Evolutionary conservation across 169 alveolate species (phyloP), one percentile per base, ranked within the genome.

Genomic region (Ichthyophthirius multifiliis): DNA sequence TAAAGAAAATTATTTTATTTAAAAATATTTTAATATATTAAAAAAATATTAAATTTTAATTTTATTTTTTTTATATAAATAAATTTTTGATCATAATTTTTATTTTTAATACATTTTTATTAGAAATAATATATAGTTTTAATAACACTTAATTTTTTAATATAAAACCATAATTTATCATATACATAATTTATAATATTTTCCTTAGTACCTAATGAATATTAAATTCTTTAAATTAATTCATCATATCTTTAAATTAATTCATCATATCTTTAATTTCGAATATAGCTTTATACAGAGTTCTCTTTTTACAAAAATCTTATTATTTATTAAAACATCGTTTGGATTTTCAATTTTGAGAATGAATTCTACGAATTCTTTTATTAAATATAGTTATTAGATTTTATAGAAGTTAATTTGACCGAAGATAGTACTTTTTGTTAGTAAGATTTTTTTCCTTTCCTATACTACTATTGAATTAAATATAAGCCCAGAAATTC

Each of bases 391-490:
- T 13, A 55, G 71, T 20, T 55, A n/a, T 3, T 10, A 1, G 18
- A 55, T 55, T 55, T 55, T 55, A 55, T 55, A 55, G 71, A 27
- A 55, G 31, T 27, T 55, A 18, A 55, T 55, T 55, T 55, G 71
- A 55, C 71, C 71, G 13, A 55, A 23, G 5, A 55, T 55, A 55
- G 43, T 27, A 27, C 71, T 55, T 27, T 55, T 16, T 20, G 18
- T 27, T 27, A 7, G 31, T 27, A 27, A 5, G 35, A 12, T 55
- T 39, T 55, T 55, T 39, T 20, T 55, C 12, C 9, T 23, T 27
- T 3, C 31, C 71, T 27, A 27, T 39, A 20, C 31, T 39, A 27
- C 31, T 27, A 27, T 55, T 0, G 71, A 55, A 55, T 13, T 55
- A 18, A 5, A 55, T 15, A 16, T 55, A 27, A 27, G 31, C 41